phyloP scores from a whole-genome alignment of 2,329 filamentous ascomycete species.

The Aspergillus tanneri region DNA sequence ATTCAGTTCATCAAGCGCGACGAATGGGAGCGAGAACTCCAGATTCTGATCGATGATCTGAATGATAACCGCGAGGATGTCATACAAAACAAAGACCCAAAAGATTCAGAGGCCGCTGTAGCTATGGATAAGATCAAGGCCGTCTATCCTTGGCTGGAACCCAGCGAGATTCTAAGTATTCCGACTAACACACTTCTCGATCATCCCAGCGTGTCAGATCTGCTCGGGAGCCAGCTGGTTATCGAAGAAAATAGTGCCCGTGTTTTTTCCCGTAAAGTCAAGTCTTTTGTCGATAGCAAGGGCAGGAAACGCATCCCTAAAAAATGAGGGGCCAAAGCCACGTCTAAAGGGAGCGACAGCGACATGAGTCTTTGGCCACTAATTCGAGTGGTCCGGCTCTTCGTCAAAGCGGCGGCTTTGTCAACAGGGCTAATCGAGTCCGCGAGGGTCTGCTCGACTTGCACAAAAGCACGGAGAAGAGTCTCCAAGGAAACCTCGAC shows the following conservation, averaged over 20 bases:
- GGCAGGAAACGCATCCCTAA: constrained; percentile 27
- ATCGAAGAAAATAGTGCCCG: constrained; percentile 41
- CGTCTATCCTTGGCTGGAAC: constrained; percentile 39
- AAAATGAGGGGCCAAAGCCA: constrained; percentile 57
- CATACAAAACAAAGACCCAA: constrained; percentile 37
- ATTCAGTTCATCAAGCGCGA: constrained; percentile 56
- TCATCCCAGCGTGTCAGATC: constrained; percentile 36
- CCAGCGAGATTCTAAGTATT: constrained; percentile 41
- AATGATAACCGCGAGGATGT: constrained; percentile 42
- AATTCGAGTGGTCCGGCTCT: constrained; percentile 25
- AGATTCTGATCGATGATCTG: constrained; percentile 51
- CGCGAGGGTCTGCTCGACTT: background rate
- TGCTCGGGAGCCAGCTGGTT: constrained; percentile 50
- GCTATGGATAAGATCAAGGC: constrained; percentile 45
- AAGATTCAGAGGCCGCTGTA: constrained; percentile 47
- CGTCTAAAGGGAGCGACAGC: constrained; percentile 23
- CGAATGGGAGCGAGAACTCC: constrained; percentile 57
- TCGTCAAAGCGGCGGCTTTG: constrained; percentile 9
- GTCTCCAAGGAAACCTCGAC: background rate
- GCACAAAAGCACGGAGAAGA: background rate
- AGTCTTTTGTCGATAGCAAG: constrained; percentile 57
- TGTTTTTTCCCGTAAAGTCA: constrained; percentile 49
- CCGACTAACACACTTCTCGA: constrained; percentile 45
- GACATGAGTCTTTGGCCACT: constrained; percentile 44
- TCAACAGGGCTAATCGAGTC: constrained; percentile 3